Conservation (phyloP, 192 early-diverging fungal species). For the Backusella parvicylindrica region DNA sequence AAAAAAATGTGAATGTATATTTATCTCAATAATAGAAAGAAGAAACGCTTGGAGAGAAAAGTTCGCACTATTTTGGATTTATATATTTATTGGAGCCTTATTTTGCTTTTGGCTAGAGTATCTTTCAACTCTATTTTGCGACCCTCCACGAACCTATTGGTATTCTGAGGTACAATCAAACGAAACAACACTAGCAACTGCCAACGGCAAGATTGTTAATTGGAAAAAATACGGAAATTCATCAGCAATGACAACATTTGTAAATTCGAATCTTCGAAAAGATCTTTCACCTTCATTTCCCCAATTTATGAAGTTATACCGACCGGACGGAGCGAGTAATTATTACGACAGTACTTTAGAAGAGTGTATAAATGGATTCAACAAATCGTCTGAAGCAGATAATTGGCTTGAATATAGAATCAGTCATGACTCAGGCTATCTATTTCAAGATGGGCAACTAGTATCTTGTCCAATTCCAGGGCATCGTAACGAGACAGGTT, state of each 20-base stretch:
- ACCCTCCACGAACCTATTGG: slow-evolving; percentile 21
- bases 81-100: slow-evolving; percentile 11
- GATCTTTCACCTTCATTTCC: slow-evolving; percentile 38
- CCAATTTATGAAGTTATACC: slow-evolving; percentile 23
- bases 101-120: slow-evolving; percentile 36
- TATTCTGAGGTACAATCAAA: slow-evolving; percentile 4
- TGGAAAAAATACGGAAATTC: slow-evolving; percentile 1
- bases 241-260: slow-evolving; percentile 16
- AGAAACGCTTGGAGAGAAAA: slow-evolving; percentile 36
- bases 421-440: slow-evolving; percentile 26
- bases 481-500: slow-evolving; percentile 20
- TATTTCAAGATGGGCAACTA: slow-evolving; percentile 12
- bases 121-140: slow-evolving; percentile 30
- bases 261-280: slow-evolving; percentile 21
- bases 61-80: slow-evolving; percentile 19
- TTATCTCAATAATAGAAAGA: slow-evolving; percentile 7
- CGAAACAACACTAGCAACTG: slow-evolving; percentile 5
- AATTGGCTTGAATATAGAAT: slow-evolving; percentile 30
- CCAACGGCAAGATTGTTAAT: slow-evolving; percentile 32
- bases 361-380: slow-evolving; percentile 19
- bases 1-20: not conserved
- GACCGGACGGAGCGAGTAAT: not conserved
- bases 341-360: slow-evolving; percentile 21
- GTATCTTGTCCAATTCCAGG: slow-evolving; percentile 29
- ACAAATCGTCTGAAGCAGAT: slow-evolving; percentile 20